phyloP scores from a whole-genome alignment of 768 basidiomycete genomes.

The Lactarius tabidus region DNA sequence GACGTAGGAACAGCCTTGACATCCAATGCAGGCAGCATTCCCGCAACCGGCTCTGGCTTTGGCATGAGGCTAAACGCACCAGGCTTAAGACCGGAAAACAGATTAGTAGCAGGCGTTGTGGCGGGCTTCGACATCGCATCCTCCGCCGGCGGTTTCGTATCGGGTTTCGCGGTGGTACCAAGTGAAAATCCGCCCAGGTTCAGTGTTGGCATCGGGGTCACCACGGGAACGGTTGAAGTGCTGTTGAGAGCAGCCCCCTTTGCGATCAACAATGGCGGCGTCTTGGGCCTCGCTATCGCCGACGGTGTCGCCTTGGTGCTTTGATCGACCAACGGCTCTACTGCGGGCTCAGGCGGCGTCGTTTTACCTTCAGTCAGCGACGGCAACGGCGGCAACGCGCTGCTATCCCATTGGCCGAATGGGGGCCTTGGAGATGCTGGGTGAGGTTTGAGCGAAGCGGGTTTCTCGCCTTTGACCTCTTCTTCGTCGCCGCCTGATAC shows the following conservation, averaged over 20 bases:
- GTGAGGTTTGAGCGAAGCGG: slow-evolving; percentile 32
- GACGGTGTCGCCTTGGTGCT: slow-evolving; percentile 17
- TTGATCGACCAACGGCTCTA: slow-evolving; percentile 7
- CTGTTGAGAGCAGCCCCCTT: not conserved
- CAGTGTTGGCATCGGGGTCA: not conserved
- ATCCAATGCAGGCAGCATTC: not conserved
- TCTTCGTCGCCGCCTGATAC: slow-evolving; percentile 44
- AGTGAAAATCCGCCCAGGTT: slow-evolving; percentile 2
- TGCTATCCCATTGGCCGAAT: slow-evolving; percentile 31
- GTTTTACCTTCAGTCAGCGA: slow-evolving; percentile 13
- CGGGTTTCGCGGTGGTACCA: not conserved
- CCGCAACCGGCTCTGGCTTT: slow-evolving; percentile 10
- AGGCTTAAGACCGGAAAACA: not conserved
- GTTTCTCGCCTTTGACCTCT: slow-evolving; percentile 32
- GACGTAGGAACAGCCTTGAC: not conserved
- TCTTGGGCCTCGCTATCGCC: slow-evolving; percentile 42
- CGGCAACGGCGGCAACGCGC: not conserved
- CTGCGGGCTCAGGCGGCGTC: slow-evolving; percentile 5
- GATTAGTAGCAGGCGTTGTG: not conserved
- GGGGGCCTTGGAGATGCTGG: slow-evolving; percentile 41
- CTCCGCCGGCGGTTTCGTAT: not conserved
- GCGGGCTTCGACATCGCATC: slow-evolving; percentile 3
- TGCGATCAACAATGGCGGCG: slow-evolving; percentile 33
- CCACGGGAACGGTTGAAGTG: not conserved
- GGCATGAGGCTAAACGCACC: slow-evolving; percentile 5